These are phyloP conservation scores for Gleditsia sinensis DNA, from an alignment of 306 rosid genomes.

Conservation along the genomic window DNA sequence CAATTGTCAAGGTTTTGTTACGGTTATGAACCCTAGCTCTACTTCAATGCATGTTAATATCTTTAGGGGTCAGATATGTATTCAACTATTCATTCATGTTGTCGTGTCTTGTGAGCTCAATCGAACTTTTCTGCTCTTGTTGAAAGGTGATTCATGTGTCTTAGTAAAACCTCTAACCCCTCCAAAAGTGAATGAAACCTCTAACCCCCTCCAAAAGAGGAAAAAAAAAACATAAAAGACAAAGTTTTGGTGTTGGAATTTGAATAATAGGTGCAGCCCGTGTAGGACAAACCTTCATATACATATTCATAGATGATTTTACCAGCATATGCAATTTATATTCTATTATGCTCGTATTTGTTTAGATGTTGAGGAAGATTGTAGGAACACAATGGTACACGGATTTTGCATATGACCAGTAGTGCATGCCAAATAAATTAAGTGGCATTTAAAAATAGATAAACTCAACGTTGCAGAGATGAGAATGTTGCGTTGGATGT, in stretches of 20 bases:
- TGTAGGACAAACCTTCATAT: neutral
- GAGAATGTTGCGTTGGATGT: too few relatives aligned
- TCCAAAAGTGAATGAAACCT: neutral
- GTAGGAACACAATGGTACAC: neutral
- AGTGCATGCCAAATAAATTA: neutral
- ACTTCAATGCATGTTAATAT: neutral
- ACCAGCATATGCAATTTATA: neutral
- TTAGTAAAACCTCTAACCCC: neutral
- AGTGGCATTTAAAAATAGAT: too few relatives aligned
- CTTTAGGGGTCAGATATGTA: neutral
- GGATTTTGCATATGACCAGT: constrained; percentile 2
- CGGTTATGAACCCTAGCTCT: constrained; percentile 10
- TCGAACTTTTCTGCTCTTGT: neutral
- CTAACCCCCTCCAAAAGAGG: neutral
- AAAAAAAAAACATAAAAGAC: neutral
- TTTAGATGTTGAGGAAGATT: neutral
- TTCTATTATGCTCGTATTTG: neutral
- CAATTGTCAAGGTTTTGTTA: constrained; percentile 63
- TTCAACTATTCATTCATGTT: constrained; percentile 5
- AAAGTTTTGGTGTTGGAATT: neutral
- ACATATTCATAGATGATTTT: neutral
- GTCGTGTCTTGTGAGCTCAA: neutral
- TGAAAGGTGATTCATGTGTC: neutral
- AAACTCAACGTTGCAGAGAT: too few relatives aligned
- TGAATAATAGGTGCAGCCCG: neutral